These are phyloP conservation scores for Cytospora mali DNA, from an alignment of 2,329 filamentous ascomycete genomes.

Conservation along the genomic window DNA sequence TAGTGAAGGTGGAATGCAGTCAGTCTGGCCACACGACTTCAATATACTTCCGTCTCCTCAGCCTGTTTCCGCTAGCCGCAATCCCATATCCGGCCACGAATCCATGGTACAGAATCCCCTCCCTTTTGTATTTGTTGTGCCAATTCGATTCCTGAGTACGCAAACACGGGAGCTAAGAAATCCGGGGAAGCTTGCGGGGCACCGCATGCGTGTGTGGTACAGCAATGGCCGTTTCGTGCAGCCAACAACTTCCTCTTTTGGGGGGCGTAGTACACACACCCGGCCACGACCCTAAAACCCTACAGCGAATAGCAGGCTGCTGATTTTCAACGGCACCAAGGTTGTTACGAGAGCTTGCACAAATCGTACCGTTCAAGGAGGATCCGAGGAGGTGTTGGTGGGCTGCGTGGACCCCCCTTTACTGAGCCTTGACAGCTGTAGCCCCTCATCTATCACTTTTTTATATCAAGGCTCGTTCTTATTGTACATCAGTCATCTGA, in stretches of 20 bases:
- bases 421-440: neutral
- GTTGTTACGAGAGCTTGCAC: neutral
- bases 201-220: neutral
- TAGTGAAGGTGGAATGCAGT: too few relatives aligned
- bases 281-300: neutral
- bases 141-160: neutral
- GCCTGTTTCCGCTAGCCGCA: neutral
- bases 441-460: slow-evolving; percentile 3
- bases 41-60: neutral
- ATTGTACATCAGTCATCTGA: neutral
- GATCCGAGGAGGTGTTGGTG: neutral
- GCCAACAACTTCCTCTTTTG: neutral
- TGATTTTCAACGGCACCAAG: neutral
- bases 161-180: neutral
- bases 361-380: neutral
- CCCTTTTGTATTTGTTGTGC: neutral
- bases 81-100: neutral
- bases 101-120: too few relatives aligned
- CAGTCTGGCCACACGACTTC: too few relatives aligned
- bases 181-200: neutral
- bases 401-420: neutral
- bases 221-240: neutral
- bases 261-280: neutral
- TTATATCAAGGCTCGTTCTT: neutral
- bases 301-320: neutral